A percentile compares a stretch with the other conserved stretches of the same genome.
Conservation (phyloP, 345 rosid genomes). For the Mercurialis annua region DNA sequence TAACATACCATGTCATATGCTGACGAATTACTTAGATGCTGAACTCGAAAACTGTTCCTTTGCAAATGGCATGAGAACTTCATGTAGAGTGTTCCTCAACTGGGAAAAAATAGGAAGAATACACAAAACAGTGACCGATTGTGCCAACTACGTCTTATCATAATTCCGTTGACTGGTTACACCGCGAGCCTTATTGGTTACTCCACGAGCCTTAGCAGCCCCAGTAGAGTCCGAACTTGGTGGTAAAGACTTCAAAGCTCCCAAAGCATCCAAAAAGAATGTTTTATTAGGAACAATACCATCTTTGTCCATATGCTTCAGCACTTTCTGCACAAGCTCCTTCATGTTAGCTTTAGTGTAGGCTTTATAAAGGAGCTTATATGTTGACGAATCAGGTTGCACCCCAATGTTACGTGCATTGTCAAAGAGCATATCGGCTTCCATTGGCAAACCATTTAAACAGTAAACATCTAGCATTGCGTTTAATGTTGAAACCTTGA, state of each 20-base stretch:
- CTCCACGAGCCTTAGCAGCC: slow-evolving; percentile 17
- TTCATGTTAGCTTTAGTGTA: slow-evolving; percentile 72
- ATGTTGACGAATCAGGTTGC: slow-evolving; percentile 57
- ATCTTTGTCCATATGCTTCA: slow-evolving; percentile 68
- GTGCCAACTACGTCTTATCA: slow-evolving; percentile 25
- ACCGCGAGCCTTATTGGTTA: slow-evolving; percentile 18
- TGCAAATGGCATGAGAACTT: slow-evolving; percentile 7
- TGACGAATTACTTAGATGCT: background rate
- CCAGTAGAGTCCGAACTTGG: slow-evolving; percentile 35
- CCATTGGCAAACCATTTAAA: slow-evolving; percentile 58
- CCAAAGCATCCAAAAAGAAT: slow-evolving; percentile 82
- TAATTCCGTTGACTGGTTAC: slow-evolving; percentile 16
- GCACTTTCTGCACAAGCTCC: slow-evolving; percentile 59
- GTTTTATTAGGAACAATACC: slow-evolving; percentile 79
- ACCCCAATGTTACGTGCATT: slow-evolving; percentile 39
- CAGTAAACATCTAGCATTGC: slow-evolving; percentile 84
- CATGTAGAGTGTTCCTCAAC: slow-evolving; percentile 6
- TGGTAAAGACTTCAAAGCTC: slow-evolving; percentile 45
- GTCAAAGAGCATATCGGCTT: slow-evolving; percentile 65
- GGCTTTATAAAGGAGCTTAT: slow-evolving; percentile 82
- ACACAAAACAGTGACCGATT: slow-evolving; percentile 5
- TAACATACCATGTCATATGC: slow-evolving; percentile 9
- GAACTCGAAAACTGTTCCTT: slow-evolving; percentile 3
- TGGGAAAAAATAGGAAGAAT: slow-evolving; percentile 11
- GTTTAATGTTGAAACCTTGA: slow-evolving; percentile 68